These are phyloP conservation scores for Penicillium griseofulvum DNA, from an alignment of 2,329 filamentous ascomycete species.

Conservation along the genomic window DNA sequence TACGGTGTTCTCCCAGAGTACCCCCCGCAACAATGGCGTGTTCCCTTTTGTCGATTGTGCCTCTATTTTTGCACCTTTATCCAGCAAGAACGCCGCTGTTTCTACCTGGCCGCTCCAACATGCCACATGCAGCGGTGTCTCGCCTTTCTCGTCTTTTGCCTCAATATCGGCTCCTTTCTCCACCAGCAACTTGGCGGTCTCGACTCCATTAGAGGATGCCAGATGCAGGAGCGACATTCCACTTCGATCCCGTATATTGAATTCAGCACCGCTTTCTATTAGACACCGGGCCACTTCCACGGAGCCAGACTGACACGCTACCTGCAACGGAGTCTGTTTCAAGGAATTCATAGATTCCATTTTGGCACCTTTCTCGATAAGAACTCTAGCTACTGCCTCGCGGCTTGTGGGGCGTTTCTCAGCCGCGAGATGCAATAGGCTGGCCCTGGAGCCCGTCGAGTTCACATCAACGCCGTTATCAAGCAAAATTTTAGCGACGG, in stretches of 20 bases:
- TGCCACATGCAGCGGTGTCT: constrained; percentile 10
- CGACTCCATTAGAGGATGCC: not conserved
- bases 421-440: not conserved
- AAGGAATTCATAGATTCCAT: not conserved
- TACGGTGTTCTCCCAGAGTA: not conserved
- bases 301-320: not conserved
- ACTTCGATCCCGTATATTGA: not conserved
- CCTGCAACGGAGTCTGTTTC: not conserved
- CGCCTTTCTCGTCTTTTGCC: not conserved
- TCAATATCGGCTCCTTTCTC: constrained; percentile 5
- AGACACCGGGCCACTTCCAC: constrained; percentile 1
- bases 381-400: not conserved
- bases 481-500: not conserved
- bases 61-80: constrained; percentile 11
- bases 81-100: constrained; percentile 8
- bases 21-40: constrained; percentile 8
- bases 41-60: not conserved
- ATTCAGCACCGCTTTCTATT: not conserved
- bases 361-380: constrained; percentile 2
- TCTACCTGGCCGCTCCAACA: not conserved
- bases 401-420: not conserved
- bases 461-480: constrained; percentile 2
- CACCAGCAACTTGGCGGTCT: constrained; percentile 1
- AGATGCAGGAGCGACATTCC: constrained; percentile 5
- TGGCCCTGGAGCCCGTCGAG: not conserved